Evolutionary conservation across 345 rosid species (phyloP).

Genomic region (Populus ilicifolia): DNA sequence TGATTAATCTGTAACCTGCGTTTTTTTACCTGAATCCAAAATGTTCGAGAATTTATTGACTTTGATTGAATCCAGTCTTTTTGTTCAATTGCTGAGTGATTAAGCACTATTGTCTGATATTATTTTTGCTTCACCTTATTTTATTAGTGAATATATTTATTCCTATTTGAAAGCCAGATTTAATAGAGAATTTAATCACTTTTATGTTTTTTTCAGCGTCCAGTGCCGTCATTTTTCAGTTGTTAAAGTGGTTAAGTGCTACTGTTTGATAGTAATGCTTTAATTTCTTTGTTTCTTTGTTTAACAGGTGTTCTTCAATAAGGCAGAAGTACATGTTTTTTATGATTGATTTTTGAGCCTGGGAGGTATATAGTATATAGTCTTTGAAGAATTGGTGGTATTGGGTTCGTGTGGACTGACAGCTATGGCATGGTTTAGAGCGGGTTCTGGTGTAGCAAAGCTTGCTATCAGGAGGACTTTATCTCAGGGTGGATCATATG

Average conservation of each 20-base stretch:
- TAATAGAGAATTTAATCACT: neutral
- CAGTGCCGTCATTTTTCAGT: neutral
- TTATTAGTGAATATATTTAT: neutral
- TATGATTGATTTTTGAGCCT: neutral
- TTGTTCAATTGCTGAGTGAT: neutral
- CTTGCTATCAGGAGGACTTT: constrained; percentile 62
- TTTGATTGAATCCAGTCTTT: neutral
- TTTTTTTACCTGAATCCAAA: neutral
- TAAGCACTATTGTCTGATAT: neutral
- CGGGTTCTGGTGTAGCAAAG: constrained; percentile 51
- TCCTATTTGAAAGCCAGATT: neutral
- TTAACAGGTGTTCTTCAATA: neutral
- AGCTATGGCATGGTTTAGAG: constrained; percentile 72
- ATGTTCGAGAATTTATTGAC: neutral
- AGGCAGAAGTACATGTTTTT: neutral
- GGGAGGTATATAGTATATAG: neutral
- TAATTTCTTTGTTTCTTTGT: neutral
- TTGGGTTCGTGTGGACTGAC: neutral
- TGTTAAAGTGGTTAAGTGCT: neutral
- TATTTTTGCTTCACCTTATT: neutral
- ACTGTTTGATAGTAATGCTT: neutral
- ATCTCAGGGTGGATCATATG: constrained; percentile 43
- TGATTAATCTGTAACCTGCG: neutral
- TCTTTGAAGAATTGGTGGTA: neutral
- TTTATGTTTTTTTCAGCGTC: neutral